phyloP scores from a whole-genome alignment of 352 stramenopile species.

The Lagenidium sp. region DNA sequence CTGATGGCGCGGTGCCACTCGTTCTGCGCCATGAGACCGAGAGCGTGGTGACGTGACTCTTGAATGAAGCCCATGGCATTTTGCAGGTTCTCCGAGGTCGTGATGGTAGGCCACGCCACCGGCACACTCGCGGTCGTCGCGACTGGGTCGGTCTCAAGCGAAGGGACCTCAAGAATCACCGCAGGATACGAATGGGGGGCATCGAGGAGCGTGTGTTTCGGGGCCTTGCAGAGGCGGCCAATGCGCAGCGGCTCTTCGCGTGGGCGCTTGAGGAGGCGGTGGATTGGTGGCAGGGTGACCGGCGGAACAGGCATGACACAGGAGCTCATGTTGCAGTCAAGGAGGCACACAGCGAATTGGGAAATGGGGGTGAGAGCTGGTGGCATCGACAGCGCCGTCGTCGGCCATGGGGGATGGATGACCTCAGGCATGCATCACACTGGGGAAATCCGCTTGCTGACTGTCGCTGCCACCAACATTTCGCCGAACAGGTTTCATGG shows the following conservation, averaged over 20 bases:
- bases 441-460: no score
- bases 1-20: constrained; percentile 62
- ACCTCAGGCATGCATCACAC: no score
- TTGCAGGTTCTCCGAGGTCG: constrained; percentile 45
- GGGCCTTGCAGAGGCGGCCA: constrained; percentile 43
- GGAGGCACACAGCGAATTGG: no score
- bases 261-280: constrained; percentile 42
- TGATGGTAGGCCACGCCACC: constrained; percentile 25
- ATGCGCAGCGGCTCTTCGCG: constrained; percentile 43
- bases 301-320: constrained; percentile 24
- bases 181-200: constrained; percentile 45
- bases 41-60: constrained; percentile 60
- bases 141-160: constrained; percentile 1
- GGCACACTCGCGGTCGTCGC: constrained; percentile 5
- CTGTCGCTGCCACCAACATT: no score
- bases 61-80: constrained; percentile 70
- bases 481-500: no score
- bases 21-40: constrained; percentile 60
- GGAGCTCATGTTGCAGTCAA: constrained; percentile 43
- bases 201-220: constrained; percentile 37
- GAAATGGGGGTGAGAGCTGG: no score
- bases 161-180: not conserved
- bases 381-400: no score
- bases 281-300: constrained; percentile 18
- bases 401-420: no score